phyloP scores from a whole-genome alignment of 2,329 filamentous ascomycete species.

The Colletotrichum euphorbiae region DNA sequence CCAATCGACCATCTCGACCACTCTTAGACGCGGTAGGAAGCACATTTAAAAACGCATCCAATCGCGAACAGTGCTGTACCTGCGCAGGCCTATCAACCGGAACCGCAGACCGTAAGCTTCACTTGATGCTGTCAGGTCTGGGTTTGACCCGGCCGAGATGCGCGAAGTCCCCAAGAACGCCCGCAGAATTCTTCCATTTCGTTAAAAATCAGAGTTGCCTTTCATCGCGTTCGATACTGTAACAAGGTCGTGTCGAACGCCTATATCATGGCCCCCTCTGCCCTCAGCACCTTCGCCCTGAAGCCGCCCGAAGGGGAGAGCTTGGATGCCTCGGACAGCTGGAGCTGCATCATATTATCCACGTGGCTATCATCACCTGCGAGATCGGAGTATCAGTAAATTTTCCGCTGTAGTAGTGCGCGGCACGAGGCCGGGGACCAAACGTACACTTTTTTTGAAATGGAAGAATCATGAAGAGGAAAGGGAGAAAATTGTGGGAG shows the following conservation, averaged over 20 bases:
- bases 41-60: slow-evolving; percentile 9
- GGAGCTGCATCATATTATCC: slow-evolving; percentile 86
- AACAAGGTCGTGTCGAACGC: slow-evolving; percentile 99
- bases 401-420: slow-evolving; percentile 12
- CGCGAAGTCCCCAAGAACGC: background rate
- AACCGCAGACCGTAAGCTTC: slow-evolving; percentile 4
- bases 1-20: slow-evolving; percentile 1
- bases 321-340: slow-evolving; percentile 73
- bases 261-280: slow-evolving; percentile 86
- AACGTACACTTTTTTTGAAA: slow-evolving; percentile 95
- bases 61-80: background rate
- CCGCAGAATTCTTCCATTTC: slow-evolving; percentile 45
- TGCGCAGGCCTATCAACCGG: background rate
- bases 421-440: slow-evolving; percentile 45
- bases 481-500: slow-evolving; percentile 55
- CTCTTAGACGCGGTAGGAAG: background rate
- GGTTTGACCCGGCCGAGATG: background rate
- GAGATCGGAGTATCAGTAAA: slow-evolving; percentile 43
- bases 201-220: slow-evolving; percentile 89
- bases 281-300: slow-evolving; percentile 83
- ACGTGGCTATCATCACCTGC: slow-evolving; percentile 99
- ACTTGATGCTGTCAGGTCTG: slow-evolving; percentile 25
- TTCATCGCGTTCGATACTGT: slow-evolving; percentile 92
- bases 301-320: slow-evolving; percentile 89
- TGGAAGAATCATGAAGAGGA: slow-evolving; percentile 92